Evolutionary conservation across 2,329 filamentous ascomycete genomes (phyloP).

Genomic region (Colletotrichum chrysophilum): DNA sequence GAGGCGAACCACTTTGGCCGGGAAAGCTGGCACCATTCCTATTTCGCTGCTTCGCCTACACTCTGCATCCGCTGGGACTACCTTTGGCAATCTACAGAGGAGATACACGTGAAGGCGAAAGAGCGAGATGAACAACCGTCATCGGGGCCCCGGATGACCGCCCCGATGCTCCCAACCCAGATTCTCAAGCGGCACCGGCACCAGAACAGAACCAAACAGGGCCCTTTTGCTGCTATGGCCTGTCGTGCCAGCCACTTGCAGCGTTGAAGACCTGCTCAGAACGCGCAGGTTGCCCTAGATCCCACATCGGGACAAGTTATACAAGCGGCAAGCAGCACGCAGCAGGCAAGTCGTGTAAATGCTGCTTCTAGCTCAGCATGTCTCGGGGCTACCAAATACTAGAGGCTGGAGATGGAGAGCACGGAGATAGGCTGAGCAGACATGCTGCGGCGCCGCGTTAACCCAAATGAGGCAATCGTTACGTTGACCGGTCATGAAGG

Average conservation of each 20-base stretch:
- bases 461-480: conserved; percentile 18
- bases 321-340: neutral
- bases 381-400: neutral
- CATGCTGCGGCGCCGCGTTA: neutral
- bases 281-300: neutral
- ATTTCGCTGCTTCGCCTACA: neutral
- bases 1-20: neutral
- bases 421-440: neutral
- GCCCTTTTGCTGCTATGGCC: neutral
- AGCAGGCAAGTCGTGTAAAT: neutral
- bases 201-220: neutral
- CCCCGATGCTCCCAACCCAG: neutral
- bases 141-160: neutral
- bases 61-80: neutral
- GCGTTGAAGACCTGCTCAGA: neutral
- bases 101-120: neutral
- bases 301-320: too few species aligned
- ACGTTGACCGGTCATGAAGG: conserved; percentile 2
- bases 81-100: neutral
- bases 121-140: neutral
- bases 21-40: neutral
- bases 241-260: neutral
- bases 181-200: neutral
- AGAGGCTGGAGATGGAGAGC: neutral
- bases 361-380: neutral